Evolutionary conservation across 129 eudicot genomes (phyloP), one percentile per base, ranked within the genome.

Genomic region (Flaveria brownii): DNA sequence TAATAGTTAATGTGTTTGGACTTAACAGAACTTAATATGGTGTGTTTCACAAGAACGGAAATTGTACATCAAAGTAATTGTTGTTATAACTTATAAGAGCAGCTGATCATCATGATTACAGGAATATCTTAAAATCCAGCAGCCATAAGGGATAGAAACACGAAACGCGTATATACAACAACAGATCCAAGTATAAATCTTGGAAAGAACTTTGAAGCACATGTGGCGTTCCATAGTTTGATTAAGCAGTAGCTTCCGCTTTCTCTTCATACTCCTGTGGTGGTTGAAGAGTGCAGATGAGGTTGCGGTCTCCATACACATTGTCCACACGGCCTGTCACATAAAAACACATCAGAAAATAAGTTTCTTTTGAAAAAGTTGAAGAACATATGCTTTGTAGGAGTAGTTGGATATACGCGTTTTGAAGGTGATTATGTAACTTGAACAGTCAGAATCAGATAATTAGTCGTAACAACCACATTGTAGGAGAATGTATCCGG

Each of bases 271-370:
- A 90, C 15, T 88, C 89, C 39, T 89, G 79, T 72, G 88, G 87
- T 1, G 92, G 89, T 16, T 87, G 98, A 78, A 93, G 97, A 51
- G 97, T 93, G 91, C 97, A 93, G 74, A 90, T 72, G 67, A 93
- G 92, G 91, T 93, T 93, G 26, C 98, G 90, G 62, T 93, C 98
- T 43, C 98, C 98, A 61, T 93, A 90, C 76, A 93, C 98, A 73
- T 93, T 93, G 89, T 93, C 98, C 5, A 93, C 97, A 60, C 98
- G 96, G 14, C 92, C 98, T 93, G 89, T 52, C 30, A 57, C 66
- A 60, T 30, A 33, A 28, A 52, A 3, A 7, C 61, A 45, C 13
- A 5, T 10, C 57, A 77, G 11, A 41, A 77, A 39, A 23, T 54
- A 9, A 66, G 15, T 3, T 22, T 2, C 41, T 60, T 23, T 16